These are phyloP conservation scores for Paracamarosporium sp. DNA, from an alignment of 2,329 filamentous ascomycete genomes.

Conservation along the genomic window DNA sequence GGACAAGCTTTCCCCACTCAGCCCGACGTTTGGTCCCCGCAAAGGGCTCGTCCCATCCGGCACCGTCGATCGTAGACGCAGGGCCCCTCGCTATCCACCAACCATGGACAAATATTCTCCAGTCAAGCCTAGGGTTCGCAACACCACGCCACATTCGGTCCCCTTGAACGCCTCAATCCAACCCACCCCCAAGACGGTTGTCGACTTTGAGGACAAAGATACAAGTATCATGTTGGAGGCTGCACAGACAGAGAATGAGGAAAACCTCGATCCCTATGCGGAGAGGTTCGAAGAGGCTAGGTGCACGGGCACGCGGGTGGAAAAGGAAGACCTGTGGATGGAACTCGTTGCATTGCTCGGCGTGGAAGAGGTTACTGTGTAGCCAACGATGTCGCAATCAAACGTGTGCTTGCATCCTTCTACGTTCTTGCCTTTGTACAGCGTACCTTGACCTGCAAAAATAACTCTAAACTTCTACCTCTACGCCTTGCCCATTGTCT, in stretches of 20 bases:
- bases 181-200: not conserved
- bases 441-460: too few species aligned
- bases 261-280: conserved; percentile 16
- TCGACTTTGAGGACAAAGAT: not conserved
- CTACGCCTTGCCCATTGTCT: not conserved
- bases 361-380: not conserved
- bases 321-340: conserved; percentile 9
- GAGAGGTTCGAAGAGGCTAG: conserved; percentile 6
- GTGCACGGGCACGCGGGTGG: not conserved
- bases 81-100: not conserved
- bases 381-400: not conserved
- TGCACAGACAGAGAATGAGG: conserved; percentile 17
- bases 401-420: too few species aligned
- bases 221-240: conserved; percentile 19
- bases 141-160: not conserved
- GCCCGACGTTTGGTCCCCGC: conserved; percentile 22
- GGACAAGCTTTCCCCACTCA: conserved; percentile 13
- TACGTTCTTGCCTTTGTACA: too few species aligned
- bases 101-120: not conserved
- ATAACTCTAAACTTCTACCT: too few species aligned
- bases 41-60: conserved; percentile 11
- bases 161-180: not conserved
- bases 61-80: conserved; percentile 14
- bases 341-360: conserved; percentile 12
- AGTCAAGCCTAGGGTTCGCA: not conserved